Conservation (phyloP, 2,329 filamentous ascomycete genomes). For the Xylariaceae sp. region DNA sequence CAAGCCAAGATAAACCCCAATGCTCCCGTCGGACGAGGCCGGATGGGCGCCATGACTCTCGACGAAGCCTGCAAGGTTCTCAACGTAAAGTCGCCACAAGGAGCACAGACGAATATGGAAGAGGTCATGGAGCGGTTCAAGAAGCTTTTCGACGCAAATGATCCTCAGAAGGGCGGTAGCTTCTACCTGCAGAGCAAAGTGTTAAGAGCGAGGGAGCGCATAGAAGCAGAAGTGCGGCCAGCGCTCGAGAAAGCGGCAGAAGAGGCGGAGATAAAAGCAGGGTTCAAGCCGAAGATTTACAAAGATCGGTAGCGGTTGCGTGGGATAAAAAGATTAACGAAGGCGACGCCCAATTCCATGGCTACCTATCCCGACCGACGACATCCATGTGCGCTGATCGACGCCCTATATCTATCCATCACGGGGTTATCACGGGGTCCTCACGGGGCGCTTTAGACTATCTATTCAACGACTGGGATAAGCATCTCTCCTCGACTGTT, state of each 20-base stretch:
- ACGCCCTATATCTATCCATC: background rate
- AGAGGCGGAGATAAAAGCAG: constrained; percentile 74
- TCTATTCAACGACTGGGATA: constrained; percentile 29
- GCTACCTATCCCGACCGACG: background rate
- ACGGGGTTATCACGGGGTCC: background rate
- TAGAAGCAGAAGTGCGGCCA: constrained; percentile 78
- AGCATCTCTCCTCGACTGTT: constrained; percentile 50
- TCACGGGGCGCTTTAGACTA: background rate
- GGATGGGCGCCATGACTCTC: constrained; percentile 72
- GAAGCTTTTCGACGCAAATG: constrained; percentile 87
- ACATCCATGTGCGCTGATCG: background rate
- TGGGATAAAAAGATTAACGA: background rate
- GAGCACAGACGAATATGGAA: constrained; percentile 70
- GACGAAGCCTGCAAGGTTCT: constrained; percentile 97
- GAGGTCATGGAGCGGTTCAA: constrained; percentile 85
- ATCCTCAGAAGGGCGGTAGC: constrained; percentile 90
- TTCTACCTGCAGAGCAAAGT: constrained; percentile 99
- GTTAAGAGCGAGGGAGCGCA: constrained; percentile 79
- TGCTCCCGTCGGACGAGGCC: constrained; percentile 34
- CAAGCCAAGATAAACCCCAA: constrained; percentile 55
- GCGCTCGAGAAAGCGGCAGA: constrained; percentile 63
- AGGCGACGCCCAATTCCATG: constrained; percentile 3
- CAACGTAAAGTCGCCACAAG: constrained; percentile 84
- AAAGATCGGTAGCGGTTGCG: constrained; percentile 61
- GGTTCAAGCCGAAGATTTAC: constrained; percentile 93